Percentiles rank a stretch among this genome's conserved stretches.
Evolutionary conservation across 768 basidiomycete genomes (phyloP).

Genomic region (Boletus pseudopeckii): DNA sequence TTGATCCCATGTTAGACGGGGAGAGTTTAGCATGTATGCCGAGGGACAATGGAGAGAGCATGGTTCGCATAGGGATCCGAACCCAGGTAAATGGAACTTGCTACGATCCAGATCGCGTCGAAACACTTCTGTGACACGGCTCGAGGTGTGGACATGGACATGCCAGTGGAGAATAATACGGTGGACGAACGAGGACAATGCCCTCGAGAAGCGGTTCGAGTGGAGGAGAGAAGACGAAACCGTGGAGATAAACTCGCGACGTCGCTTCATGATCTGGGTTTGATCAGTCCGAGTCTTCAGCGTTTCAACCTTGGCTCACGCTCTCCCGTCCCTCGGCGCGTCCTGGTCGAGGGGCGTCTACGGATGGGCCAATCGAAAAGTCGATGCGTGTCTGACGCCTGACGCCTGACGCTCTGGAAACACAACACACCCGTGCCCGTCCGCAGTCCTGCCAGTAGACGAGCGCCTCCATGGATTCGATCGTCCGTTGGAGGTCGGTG

Average conservation of each 20-base stretch:
- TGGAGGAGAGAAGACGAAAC: background rate
- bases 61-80: no score
- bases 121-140: background rate
- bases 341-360: background rate
- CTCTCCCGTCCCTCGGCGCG: background rate
- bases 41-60: constrained; percentile 3
- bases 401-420: no score
- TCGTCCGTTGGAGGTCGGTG: no score
- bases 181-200: background rate
- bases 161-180: background rate
- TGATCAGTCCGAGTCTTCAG: background rate
- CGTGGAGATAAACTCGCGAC: background rate
- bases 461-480: background rate
- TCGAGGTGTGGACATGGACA: background rate
- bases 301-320: background rate
- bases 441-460: no score
- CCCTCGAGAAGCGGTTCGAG: background rate
- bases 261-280: background rate
- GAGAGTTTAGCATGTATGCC: background rate
- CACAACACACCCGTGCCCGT: no score
- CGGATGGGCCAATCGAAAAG: background rate
- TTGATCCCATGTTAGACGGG: background rate
- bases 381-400: no score
- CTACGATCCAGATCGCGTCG: background rate
- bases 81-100: no score